Evolutionary conservation across 805 yeast species (phyloP).

Genomic region (Kazachstania taianensis): DNA sequence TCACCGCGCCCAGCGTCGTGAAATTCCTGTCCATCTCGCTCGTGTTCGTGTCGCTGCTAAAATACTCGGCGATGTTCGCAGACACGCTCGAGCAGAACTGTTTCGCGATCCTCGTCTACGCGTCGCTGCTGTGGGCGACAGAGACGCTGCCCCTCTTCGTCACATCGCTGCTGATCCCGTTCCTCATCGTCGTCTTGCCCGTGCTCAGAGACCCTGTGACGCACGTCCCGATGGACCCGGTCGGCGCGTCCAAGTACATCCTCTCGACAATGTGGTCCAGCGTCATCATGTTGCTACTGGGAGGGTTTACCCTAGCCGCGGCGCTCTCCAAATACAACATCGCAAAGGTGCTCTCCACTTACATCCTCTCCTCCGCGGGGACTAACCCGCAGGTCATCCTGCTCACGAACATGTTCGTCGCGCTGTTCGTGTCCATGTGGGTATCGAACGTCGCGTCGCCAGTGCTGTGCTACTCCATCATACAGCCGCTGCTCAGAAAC

Average conservation of each 20-base stretch:
- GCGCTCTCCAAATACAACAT: slow-evolving; percentile 85
- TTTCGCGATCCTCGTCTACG: slow-evolving; percentile 69
- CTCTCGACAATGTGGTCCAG: slow-evolving; percentile 92
- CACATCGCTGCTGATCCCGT: slow-evolving; percentile 76
- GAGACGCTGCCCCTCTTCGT: slow-evolving; percentile 77
- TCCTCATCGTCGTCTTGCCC: slow-evolving; percentile 62
- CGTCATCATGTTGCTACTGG: slow-evolving; percentile 77
- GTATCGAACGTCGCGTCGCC: slow-evolving; percentile 97
- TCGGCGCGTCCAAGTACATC: slow-evolving; percentile 58
- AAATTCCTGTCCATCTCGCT: slow-evolving; percentile 39
- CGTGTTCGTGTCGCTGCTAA: slow-evolving; percentile 35
- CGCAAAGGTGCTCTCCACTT: slow-evolving; percentile 77
- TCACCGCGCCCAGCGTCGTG: slow-evolving; percentile 12
- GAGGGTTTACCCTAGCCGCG: slow-evolving; percentile 93
- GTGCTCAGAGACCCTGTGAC: slow-evolving; percentile 51
- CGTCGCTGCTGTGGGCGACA: slow-evolving; percentile 91
- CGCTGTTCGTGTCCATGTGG: slow-evolving; percentile 86
- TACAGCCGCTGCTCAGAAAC: slow-evolving; percentile 81
- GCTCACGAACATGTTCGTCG: slow-evolving; percentile 74
- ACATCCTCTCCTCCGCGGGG: slow-evolving; percentile 73
- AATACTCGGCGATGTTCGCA: slow-evolving; percentile 33
- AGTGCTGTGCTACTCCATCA: slow-evolving; percentile 79
- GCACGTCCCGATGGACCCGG: slow-evolving; percentile 43
- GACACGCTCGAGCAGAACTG: slow-evolving; percentile 64
- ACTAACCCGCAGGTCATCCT: slow-evolving; percentile 72